Conservation (phyloP, 2,329 filamentous ascomycete species). For the Colletotrichum agaves region DNA sequence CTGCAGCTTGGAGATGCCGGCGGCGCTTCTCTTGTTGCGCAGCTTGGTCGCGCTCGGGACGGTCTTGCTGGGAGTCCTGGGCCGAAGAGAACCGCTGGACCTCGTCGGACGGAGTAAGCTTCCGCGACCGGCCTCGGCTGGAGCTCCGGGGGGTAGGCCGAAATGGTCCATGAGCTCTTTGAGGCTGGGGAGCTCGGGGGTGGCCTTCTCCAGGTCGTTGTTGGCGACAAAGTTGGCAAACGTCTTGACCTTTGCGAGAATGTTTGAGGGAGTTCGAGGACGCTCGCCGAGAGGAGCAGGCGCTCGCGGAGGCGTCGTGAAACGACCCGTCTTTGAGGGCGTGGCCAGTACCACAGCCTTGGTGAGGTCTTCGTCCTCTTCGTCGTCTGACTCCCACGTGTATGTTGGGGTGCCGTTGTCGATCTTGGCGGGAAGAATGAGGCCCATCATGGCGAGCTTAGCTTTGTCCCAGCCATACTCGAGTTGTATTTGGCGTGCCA, state of each 20-base stretch:
- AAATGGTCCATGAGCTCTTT: constrained; percentile 30
- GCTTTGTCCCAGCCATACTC: constrained; percentile 26
- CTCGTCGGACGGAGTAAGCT: constrained; percentile 24
- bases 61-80: constrained; percentile 2
- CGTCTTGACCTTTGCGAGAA: constrained; percentile 35
- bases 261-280: constrained; percentile 24
- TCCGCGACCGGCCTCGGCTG: constrained; percentile 1
- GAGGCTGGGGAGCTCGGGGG: constrained; percentile 24
- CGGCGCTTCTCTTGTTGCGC: constrained; percentile 31
- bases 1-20: constrained; percentile 26
- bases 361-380: constrained; percentile 12
- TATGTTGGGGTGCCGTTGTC: constrained; percentile 26
- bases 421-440: constrained; percentile 32
- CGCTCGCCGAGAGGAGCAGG: neutral
- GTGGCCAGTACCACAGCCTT: neutral
- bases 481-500: constrained; percentile 41
- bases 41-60: constrained; percentile 30
- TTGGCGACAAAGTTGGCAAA: constrained; percentile 26
- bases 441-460: constrained; percentile 28
- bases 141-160: constrained; percentile 17
- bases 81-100: constrained; percentile 29
- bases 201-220: constrained; percentile 19
- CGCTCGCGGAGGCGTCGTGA: neutral
- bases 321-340: neutral
- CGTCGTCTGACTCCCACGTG: constrained; percentile 35